Evolutionary conservation across 352 stramenopile species (phyloP).

Genomic region (Pythium scleroteichum): DNA sequence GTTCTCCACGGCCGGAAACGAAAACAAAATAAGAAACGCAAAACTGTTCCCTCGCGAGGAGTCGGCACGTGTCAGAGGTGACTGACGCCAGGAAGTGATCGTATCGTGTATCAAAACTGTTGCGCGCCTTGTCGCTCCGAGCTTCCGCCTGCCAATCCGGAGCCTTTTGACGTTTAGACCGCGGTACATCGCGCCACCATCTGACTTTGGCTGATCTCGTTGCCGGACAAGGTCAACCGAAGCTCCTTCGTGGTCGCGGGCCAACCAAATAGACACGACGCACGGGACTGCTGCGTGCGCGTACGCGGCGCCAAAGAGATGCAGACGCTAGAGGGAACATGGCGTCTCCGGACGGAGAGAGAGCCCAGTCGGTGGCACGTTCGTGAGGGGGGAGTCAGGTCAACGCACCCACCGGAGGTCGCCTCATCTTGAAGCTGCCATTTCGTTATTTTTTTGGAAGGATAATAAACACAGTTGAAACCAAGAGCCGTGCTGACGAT

Average conservation of each 20-base stretch:
- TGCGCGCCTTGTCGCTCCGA: constrained; percentile 8
- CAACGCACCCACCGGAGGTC: not conserved
- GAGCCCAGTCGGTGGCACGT: not conserved
- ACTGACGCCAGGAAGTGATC: constrained; percentile 1
- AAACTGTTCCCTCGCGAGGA: not conserved
- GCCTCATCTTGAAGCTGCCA: not conserved
- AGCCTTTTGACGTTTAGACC: not conserved
- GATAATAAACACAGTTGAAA: no score
- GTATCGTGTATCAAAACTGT: constrained; percentile 1
- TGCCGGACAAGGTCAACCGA: no score
- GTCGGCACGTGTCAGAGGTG: not conserved
- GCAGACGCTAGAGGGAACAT: constrained; percentile 2
- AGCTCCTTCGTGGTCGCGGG: no score
- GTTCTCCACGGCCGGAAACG: not conserved
- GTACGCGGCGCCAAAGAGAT: constrained; percentile 25
- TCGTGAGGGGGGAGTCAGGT: not conserved
- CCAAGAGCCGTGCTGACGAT: no score
- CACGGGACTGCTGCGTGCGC: constrained; percentile 10
- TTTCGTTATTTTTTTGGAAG: no score
- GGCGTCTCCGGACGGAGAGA: no score
- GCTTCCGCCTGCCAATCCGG: not conserved
- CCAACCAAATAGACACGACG: constrained; percentile 21
- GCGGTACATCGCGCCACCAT: not conserved
- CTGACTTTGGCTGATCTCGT: no score
- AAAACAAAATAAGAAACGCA: not conserved